Evolutionary conservation across 495 filamentous ascomycete species (phyloP).

Genomic region (Aspergillus panamensis): DNA sequence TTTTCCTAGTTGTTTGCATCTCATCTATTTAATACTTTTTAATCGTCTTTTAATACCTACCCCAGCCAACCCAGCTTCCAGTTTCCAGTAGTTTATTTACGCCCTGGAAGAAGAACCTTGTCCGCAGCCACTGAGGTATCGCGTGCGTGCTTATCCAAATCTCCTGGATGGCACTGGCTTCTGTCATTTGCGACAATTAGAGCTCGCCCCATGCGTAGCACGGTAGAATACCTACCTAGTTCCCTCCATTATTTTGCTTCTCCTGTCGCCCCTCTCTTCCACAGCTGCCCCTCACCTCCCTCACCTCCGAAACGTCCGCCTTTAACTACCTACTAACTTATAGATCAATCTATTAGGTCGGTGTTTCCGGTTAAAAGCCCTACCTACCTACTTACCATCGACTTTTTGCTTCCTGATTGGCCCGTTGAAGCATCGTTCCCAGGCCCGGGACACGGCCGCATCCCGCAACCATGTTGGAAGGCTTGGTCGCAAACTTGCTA

Average conservation of each 20-base stretch:
- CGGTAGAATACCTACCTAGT: slow-evolving; percentile 9
- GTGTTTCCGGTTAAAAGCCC: not conserved
- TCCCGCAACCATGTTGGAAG: slow-evolving; percentile 59
- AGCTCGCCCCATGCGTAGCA: slow-evolving; percentile 16
- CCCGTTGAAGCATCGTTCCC: slow-evolving; percentile 18
- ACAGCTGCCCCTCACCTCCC: slow-evolving; percentile 6
- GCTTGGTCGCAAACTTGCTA: slow-evolving; percentile 78
- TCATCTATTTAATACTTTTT: slow-evolving; percentile 1
- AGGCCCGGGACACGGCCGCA: slow-evolving; percentile 38
- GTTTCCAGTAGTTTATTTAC: not conserved
- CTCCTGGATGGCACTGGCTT: slow-evolving; percentile 35
- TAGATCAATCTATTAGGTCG: slow-evolving; percentile 6
- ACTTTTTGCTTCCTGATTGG: not conserved
- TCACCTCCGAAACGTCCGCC: not conserved
- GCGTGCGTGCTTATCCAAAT: slow-evolving; percentile 27
- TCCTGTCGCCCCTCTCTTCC: slow-evolving; percentile 2
- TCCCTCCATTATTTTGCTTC: not conserved
- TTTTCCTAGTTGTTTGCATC: not conserved
- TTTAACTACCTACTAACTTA: slow-evolving; percentile 2
- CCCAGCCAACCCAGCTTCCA: slow-evolving; percentile 2
- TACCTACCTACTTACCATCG: not conserved
- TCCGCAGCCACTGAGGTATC: slow-evolving; percentile 26
- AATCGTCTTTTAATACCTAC: not conserved
- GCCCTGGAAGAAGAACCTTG: slow-evolving; percentile 7
- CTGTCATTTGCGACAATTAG: slow-evolving; percentile 21